These are phyloP conservation scores for Penicillium maclennaniae DNA, from an alignment of 495 filamentous ascomycete genomes.

Conservation along the genomic window DNA sequence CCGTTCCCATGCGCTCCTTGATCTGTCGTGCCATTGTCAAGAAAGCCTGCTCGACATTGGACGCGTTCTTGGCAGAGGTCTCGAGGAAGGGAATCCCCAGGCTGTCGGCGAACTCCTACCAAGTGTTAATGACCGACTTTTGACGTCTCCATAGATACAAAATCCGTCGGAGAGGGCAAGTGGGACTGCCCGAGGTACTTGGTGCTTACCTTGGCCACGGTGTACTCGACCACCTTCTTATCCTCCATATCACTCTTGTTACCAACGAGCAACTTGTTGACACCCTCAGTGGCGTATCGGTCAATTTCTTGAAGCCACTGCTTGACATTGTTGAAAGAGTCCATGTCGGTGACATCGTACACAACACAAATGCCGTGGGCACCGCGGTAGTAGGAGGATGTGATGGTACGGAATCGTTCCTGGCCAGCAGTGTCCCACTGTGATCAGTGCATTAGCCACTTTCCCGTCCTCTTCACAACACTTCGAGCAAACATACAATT, in stretches of 20 bases:
- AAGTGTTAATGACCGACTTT: slow-evolving; percentile 12
- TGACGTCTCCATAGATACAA: not conserved
- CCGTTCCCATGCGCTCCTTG: slow-evolving; percentile 99
- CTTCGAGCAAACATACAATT: slow-evolving; percentile 65
- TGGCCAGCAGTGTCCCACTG: slow-evolving; percentile 99
- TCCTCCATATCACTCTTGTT: slow-evolving; percentile 99
- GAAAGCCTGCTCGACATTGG: slow-evolving; percentile 99
- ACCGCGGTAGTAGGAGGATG: slow-evolving; percentile 97
- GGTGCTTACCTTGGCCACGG: slow-evolving; percentile 84
- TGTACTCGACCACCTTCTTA: slow-evolving; percentile 99
- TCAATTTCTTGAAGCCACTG: slow-evolving; percentile 99
- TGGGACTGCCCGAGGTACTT: not conserved
- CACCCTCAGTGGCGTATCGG: slow-evolving; percentile 96
- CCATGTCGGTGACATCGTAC: slow-evolving; percentile 99
- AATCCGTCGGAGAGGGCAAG: not conserved
- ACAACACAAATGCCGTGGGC: slow-evolving; percentile 99
- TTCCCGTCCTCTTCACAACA: not conserved
- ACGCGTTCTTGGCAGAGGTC: slow-evolving; percentile 98
- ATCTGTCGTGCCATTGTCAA: slow-evolving; percentile 99
- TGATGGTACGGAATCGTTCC: slow-evolving; percentile 99
- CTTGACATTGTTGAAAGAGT: slow-evolving; percentile 99
- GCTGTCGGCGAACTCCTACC: slow-evolving; percentile 95
- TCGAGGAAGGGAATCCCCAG: slow-evolving; percentile 99
- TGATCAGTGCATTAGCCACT: slow-evolving; percentile 16
- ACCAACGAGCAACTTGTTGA: slow-evolving; percentile 97